Base-by-base conservation (phyloP, 2,329 filamentous ascomycete species). In the Colletotrichum eremochloae region DNA sequence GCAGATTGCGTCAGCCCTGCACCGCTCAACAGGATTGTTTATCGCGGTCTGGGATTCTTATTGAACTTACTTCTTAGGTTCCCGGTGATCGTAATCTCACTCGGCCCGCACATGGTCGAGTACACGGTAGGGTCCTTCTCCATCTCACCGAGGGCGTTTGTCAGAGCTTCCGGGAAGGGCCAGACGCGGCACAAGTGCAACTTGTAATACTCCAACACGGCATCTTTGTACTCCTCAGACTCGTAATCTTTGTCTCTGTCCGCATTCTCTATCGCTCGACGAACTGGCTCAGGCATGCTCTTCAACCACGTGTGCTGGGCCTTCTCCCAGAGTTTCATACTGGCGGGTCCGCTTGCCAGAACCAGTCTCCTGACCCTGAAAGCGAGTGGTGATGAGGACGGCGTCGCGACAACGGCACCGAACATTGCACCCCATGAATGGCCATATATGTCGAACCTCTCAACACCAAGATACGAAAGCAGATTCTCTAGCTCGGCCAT, bases 361-460 rank as follows among this genome's bases (percentile, higher is more conserved):
- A 82, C 52, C 9, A 82, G 70, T 0, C 75, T 76, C 8, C 74
- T 68, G 18, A 82, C 76, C 5, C 77, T 76, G 4, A 74, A 76
- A 11, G 64, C 58, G 1, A 67, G 48, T 2, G 74, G 40, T 20
- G 63, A 79, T 12, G 76, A 75, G 1, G 55, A 24, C 18, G 65
- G 50, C 12, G 65, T 61, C 0, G 86, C 86, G 78, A 82, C 86
- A 40, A 81, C 75, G 0, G 80, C 80, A 1, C 78, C 85, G 0
- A 89, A 77, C 84, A 89, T 87, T 0, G 84, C 87, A 20, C 87
- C 86, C 86, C 87, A 89, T 29, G 81, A 85, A 46, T 89, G 85
- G 1, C 87, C 87, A 0, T 84, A 79, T 0, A 88, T 67, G 71
- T 86, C 81, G 68, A 85, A 85, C 0, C 75, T 60, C 1, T 77